These are phyloP conservation scores for Neonectria faginata DNA, from an alignment of 2,329 filamentous ascomycete genomes.

Conservation along the genomic window DNA sequence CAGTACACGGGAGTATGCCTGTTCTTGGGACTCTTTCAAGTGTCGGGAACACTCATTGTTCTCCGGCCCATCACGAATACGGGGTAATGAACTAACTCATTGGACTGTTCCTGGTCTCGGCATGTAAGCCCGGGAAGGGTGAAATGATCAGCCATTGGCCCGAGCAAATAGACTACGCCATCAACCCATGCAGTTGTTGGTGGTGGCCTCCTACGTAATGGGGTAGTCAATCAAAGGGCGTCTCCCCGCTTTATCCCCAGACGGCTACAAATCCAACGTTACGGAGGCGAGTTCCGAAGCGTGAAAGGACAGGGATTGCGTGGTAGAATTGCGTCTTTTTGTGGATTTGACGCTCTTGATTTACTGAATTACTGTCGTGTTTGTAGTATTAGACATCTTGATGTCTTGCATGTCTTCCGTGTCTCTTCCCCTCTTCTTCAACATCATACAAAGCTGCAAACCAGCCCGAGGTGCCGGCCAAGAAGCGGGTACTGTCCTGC, in stretches of 20 bases:
- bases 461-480: background rate
- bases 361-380: background rate
- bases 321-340: background rate
- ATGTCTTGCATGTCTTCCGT: background rate
- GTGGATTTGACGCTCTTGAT: background rate
- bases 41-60: background rate
- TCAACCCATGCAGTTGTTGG: background rate
- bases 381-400: too few species aligned
- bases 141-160: background rate
- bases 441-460: background rate
- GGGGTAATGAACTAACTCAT: too few species aligned
- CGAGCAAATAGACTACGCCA: background rate
- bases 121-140: background rate
- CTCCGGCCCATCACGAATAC: background rate
- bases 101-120: background rate
- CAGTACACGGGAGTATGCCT: too few species aligned
- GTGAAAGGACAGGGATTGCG: background rate
- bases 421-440: too few species aligned
- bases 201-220: background rate
- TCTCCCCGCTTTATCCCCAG: slow-evolving; percentile 7
- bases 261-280: background rate
- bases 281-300: background rate
- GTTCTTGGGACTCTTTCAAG: too few species aligned
- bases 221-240: background rate
- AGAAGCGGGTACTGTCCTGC: background rate